Percentiles rank a stretch among this genome's conserved stretches.
Evolutionary conservation across 768 basidiomycete species (phyloP).

Genomic region (Rhodotorula kratochvilovae): DNA sequence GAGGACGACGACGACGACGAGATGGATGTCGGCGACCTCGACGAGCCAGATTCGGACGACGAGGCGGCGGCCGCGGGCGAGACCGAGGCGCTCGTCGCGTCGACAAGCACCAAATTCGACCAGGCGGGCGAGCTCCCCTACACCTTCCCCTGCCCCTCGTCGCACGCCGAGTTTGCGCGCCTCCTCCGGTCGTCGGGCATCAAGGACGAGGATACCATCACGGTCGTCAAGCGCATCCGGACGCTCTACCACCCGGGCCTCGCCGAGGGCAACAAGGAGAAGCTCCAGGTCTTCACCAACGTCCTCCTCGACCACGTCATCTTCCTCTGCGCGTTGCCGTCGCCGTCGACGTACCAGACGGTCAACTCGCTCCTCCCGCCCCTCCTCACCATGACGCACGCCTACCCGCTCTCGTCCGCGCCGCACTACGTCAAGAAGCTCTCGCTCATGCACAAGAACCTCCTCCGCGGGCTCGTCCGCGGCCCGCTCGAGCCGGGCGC

Average conservation of each 20-base stretch:
- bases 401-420: constrained; percentile 76
- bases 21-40: constrained; percentile 25
- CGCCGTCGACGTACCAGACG: constrained; percentile 59
- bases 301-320: constrained; percentile 86
- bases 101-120: neutral
- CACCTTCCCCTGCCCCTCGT: constrained; percentile 82
- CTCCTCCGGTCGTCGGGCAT: constrained; percentile 63
- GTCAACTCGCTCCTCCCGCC: constrained; percentile 70
- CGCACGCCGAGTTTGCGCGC: constrained; percentile 83
- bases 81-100: constrained; percentile 23
- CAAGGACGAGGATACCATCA: constrained; percentile 64
- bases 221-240: constrained; percentile 82
- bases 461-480: constrained; percentile 70
- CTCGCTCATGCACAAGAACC: constrained; percentile 86
- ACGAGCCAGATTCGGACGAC: constrained; percentile 29
- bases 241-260: constrained; percentile 87
- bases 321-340: constrained; percentile 60
- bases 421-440: constrained; percentile 76
- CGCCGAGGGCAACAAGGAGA: constrained; percentile 83
- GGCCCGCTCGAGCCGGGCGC: constrained; percentile 61
- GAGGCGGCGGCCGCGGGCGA: constrained; percentile 15
- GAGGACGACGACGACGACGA: constrained; percentile 47
- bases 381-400: constrained; percentile 66
- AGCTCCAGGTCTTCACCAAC: constrained; percentile 72
- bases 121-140: constrained; percentile 59